Evolutionary conservation across 73 alveolate species (phyloP).

Genomic region (Paramecium bursaria): DNA sequence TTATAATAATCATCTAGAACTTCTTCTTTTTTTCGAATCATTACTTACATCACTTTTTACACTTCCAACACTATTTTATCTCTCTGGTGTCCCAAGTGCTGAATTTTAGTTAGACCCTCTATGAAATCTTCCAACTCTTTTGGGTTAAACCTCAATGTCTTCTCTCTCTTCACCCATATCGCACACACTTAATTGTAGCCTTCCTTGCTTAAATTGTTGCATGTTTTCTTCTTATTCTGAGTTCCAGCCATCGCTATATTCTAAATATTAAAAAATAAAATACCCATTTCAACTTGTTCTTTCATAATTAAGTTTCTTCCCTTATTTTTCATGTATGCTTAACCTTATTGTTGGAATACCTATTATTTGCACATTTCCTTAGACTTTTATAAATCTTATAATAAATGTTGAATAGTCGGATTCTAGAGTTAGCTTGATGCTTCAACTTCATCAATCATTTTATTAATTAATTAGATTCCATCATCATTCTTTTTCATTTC

Average conservation of each 20-base stretch:
- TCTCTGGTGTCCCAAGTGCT: no score
- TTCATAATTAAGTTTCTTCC: constrained; percentile 21
- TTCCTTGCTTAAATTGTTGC: constrained; percentile 3
- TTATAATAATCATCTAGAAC: no score
- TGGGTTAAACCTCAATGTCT: no score
- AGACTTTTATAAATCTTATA: neutral
- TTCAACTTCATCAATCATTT: constrained; percentile 50
- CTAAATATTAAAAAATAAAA: neutral
- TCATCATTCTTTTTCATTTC: constrained; percentile 20
- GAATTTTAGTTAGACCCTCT: no score
- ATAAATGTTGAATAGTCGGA: neutral
- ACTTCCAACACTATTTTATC: no score
- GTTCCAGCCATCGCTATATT: constrained; percentile 3
- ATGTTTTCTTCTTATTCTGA: constrained; percentile 22
- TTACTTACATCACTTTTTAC: no score
- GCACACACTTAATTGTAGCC: constrained; percentile 21
- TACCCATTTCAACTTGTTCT: constrained; percentile 45
- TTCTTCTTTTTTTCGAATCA: no score
- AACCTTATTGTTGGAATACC: constrained; percentile 15
- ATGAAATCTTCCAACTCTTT: no score
- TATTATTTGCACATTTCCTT: constrained; percentile 38
- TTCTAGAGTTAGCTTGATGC: neutral
- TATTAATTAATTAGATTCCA: neutral
- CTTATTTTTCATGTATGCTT: constrained; percentile 34
- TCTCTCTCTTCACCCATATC: constrained; percentile 34